Evolutionary conservation across 2,329 filamentous ascomycete species (phyloP).

Genomic region (Talaromyces marneffei): DNA sequence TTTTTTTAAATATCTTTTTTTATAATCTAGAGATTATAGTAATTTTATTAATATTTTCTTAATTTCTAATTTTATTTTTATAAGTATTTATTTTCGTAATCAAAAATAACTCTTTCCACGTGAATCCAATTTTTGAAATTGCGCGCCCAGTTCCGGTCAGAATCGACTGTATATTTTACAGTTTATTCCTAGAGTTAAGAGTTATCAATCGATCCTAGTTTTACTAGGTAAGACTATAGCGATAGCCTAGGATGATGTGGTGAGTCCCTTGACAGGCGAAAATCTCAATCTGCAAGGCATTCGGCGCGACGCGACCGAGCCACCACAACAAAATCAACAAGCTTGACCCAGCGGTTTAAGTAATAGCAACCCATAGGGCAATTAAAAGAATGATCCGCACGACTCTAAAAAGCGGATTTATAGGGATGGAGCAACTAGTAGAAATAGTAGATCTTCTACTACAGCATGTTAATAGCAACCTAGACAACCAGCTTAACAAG

Average conservation of each 20-base stretch:
- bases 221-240: background rate
- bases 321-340: background rate
- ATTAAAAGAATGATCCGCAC: background rate
- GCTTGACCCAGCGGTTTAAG: background rate
- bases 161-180: background rate
- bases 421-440: background rate
- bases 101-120: conserved; percentile 14
- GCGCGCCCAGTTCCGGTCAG: background rate
- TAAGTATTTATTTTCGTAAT: too few relatives aligned
- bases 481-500: too few relatives aligned
- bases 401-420: background rate
- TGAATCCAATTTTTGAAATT: background rate
- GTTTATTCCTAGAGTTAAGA: background rate
- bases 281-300: background rate
- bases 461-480: too few relatives aligned
- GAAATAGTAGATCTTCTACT: background rate
- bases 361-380: background rate
- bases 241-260: background rate
- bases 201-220: background rate
- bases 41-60: too few relatives aligned
- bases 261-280: background rate
- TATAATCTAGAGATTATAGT: too few relatives aligned
- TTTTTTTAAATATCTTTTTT: too few relatives aligned
- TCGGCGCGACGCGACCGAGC: background rate
- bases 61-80: too few relatives aligned